A percentile compares a stretch with the other conserved stretches of the same genome.
phyloP scores from a whole-genome alignment of 2,329 filamentous ascomycete species.

The Gliomastix tumulicola region DNA sequence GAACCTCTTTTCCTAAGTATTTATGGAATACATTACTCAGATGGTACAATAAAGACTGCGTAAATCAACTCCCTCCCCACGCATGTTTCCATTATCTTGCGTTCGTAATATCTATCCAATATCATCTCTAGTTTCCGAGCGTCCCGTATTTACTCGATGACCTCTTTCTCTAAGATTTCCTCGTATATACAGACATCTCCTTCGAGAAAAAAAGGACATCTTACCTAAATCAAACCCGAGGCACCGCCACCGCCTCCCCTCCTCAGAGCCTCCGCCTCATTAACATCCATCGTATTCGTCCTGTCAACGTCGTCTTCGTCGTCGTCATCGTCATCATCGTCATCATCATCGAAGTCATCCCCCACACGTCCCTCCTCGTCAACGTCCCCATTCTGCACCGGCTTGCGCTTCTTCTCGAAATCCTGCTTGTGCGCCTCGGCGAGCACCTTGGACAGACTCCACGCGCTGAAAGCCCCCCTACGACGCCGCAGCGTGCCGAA shows the following conservation, averaged over 20 bases:
- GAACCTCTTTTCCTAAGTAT: neutral
- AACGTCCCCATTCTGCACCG: conserved; percentile 14
- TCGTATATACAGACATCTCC: too few species aligned
- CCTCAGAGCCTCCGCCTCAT: conserved; percentile 14
- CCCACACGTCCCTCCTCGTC: conserved; percentile 7
- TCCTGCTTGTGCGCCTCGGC: conserved; percentile 83
- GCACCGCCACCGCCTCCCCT: conserved; percentile 5
- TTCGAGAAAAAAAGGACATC: too few species aligned
- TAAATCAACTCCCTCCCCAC: too few species aligned
- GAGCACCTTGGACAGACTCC: conserved; percentile 54
- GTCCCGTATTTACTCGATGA: too few species aligned
- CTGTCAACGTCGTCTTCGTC: conserved; percentile 13
- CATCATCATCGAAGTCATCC: conserved; percentile 14
- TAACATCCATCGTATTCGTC: conserved; percentile 17
- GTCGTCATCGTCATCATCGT: conserved; percentile 27
- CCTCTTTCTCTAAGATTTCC: too few species aligned
- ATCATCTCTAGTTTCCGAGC: too few species aligned
- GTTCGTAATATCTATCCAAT: neutral
- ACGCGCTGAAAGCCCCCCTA: conserved; percentile 16
- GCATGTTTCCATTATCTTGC: too few species aligned
- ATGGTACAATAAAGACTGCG: too few species aligned
- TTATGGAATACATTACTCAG: too few species aligned
- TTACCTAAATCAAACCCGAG: too few species aligned
- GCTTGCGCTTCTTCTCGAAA: conserved; percentile 69
- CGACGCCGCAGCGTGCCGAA: conserved; percentile 19